A percentile compares a stretch with the other conserved stretches of the same genome.
Evolutionary conservation across 345 rosid species (phyloP).

Genomic region (Cochlearia excelsa): DNA sequence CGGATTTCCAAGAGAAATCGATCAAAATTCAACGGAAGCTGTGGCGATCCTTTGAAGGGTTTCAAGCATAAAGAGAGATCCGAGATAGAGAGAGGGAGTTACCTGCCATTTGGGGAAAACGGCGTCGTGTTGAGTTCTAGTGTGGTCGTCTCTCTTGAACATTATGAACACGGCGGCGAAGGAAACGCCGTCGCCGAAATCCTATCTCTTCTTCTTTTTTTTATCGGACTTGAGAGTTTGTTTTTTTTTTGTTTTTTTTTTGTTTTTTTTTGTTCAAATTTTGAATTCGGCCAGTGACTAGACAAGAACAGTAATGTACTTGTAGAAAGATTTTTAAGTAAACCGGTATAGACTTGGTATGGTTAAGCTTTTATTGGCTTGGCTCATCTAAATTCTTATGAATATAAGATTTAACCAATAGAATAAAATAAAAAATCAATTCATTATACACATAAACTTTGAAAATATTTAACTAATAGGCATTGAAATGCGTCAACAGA

Average conservation of each 20-base stretch:
- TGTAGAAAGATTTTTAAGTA: no score
- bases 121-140: constrained; percentile 59
- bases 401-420: no score
- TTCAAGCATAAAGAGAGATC: not conserved
- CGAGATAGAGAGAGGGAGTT: not conserved
- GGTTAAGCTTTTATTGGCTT: no score
- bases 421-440: no score
- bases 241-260: not conserved
- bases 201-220: not conserved
- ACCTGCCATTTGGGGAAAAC: constrained; percentile 81
- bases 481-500: no score
- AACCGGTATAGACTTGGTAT: no score
- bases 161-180: constrained; percentile 23
- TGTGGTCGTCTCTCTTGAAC: constrained; percentile 60
- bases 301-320: no score
- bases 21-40: not conserved
- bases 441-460: no score
- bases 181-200: constrained; percentile 11
- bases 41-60: not conserved
- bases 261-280: constrained; percentile 6
- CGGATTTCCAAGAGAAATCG: constrained; percentile 1
- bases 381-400: no score
- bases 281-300: constrained; percentile 3
- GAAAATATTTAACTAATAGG: no score
- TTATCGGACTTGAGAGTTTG: constrained; percentile 7